Evolutionary conservation across 768 basidiomycete species (phyloP).

Genomic region (Thelephora aurantiotincta): DNA sequence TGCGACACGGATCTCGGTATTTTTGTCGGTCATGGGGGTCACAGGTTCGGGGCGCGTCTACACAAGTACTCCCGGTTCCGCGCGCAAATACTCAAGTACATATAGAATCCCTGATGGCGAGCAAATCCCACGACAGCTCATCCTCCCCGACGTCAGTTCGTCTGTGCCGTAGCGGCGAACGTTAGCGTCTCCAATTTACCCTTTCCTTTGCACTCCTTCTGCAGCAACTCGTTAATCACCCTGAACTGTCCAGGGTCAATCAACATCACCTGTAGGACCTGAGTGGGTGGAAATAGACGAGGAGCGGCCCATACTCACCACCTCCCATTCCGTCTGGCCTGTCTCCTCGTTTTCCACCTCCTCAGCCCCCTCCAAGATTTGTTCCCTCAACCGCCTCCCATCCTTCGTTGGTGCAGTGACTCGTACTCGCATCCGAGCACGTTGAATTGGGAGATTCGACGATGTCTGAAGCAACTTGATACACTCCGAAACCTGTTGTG

Average conservation of each 20-base stretch:
- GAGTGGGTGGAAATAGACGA: neutral
- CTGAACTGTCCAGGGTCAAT: conserved; percentile 92
- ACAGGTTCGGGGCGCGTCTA: neutral
- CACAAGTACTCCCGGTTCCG: neutral
- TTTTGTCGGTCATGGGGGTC: too few relatives aligned
- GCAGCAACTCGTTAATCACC: conserved; percentile 75
- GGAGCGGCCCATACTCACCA: conserved; percentile 35
- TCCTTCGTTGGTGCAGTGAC: conserved; percentile 58
- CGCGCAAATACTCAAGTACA: too few relatives aligned
- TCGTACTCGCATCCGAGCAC: conserved; percentile 86
- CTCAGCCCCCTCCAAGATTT: conserved; percentile 60
- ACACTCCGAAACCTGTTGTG: conserved; percentile 73
- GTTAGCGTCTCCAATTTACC: conserved; percentile 77
- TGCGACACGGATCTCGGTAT: neutral
- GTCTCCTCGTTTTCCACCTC: conserved; percentile 76
- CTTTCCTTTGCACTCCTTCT: conserved; percentile 82
- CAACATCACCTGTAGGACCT: conserved; percentile 59
- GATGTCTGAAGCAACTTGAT: conserved; percentile 72
- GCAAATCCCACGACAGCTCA: too few relatives aligned
- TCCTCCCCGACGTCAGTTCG: too few relatives aligned
- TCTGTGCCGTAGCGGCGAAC: conserved; percentile 45
- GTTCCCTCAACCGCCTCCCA: conserved; percentile 52
- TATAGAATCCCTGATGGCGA: too few relatives aligned
- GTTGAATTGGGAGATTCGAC: conserved; percentile 82
- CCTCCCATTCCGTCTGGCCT: conserved; percentile 68